These are phyloP conservation scores for Aspergillus sp. DNA, from an alignment of 2,329 filamentous ascomycete genomes.

Conservation along the genomic window DNA sequence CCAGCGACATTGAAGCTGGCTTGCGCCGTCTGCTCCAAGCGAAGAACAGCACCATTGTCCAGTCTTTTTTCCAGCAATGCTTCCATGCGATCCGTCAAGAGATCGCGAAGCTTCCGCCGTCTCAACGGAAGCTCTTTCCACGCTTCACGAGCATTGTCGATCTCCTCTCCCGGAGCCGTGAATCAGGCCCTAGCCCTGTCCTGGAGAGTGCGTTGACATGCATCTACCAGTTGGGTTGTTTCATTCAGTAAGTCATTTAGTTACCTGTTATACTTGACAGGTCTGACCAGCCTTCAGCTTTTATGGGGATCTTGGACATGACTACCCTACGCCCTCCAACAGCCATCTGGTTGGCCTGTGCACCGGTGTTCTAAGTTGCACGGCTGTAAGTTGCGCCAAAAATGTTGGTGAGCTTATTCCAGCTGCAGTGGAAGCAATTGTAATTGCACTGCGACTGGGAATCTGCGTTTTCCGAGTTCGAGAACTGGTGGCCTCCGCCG, in stretches of 20 bases:
- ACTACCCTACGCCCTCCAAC: conserved; percentile 42
- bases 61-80: conserved; percentile 47
- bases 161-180: conserved; percentile 37
- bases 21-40: conserved; percentile 45
- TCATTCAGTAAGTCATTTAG: conserved; percentile 44
- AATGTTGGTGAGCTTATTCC: conserved; percentile 47
- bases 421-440: conserved; percentile 45
- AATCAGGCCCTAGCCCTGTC: conserved; percentile 39
- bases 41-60: conserved; percentile 46
- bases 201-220: conserved; percentile 48
- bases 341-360: conserved; percentile 46
- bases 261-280: not conserved
- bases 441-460: conserved; percentile 48
- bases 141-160: conserved; percentile 44
- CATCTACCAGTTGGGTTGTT: conserved; percentile 47
- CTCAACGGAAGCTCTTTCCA: conserved; percentile 39
- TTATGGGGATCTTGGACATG: conserved; percentile 45
- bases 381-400: conserved; percentile 43
- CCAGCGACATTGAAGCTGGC: conserved; percentile 45
- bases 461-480: conserved; percentile 42
- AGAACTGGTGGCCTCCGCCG: conserved; percentile 37
- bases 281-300: conserved; percentile 35
- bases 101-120: conserved; percentile 38
- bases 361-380: conserved; percentile 45
- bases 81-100: conserved; percentile 46